Evolutionary conservation across 2,329 filamentous ascomycete species (phyloP).

Genomic region (Seiridium unicorne): DNA sequence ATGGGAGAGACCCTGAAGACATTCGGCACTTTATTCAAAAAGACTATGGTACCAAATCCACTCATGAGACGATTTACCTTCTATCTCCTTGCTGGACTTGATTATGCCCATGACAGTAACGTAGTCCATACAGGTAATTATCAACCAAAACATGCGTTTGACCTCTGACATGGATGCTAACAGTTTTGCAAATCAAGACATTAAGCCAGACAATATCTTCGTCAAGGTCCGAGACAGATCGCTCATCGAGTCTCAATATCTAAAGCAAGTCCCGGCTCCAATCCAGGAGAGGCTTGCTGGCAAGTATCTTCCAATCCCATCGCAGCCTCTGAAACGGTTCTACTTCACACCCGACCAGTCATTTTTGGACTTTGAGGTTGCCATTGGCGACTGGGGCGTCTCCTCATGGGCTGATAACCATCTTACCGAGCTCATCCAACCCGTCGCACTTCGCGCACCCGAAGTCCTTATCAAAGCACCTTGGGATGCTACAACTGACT

Average conservation of each 20-base stretch:
- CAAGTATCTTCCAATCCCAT: neutral
- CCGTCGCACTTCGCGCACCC: constrained; percentile 21
- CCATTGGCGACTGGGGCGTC: constrained; percentile 20
- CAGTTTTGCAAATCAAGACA: constrained; percentile 12
- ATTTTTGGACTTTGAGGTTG: constrained; percentile 13
- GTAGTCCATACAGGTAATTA: constrained; percentile 20
- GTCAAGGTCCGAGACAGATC: constrained; percentile 17
- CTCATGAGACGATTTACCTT: constrained; percentile 19
- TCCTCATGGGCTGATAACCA: constrained; percentile 17
- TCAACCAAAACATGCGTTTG: neutral
- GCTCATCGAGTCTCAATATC: constrained; percentile 15
- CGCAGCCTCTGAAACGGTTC: neutral
- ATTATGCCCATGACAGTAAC: constrained; percentile 19
- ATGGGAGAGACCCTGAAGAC: constrained; percentile 20
- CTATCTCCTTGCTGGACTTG: constrained; percentile 21
- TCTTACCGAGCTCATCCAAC: constrained; percentile 17
- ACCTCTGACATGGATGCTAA: neutral
- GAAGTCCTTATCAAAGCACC: constrained; percentile 20
- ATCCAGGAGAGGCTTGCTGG: neutral
- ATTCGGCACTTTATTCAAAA: constrained; percentile 11
- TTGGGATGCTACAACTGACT: constrained; percentile 18
- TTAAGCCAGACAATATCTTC: constrained; percentile 21
- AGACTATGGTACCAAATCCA: constrained; percentile 15
- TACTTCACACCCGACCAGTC: neutral
- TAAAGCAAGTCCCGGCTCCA: constrained; percentile 7